A percentile compares a stretch with the other conserved stretches of the same genome.
Evolutionary conservation across 257 asterid species (phyloP).

Genomic region (Linaria vulgaris): DNA sequence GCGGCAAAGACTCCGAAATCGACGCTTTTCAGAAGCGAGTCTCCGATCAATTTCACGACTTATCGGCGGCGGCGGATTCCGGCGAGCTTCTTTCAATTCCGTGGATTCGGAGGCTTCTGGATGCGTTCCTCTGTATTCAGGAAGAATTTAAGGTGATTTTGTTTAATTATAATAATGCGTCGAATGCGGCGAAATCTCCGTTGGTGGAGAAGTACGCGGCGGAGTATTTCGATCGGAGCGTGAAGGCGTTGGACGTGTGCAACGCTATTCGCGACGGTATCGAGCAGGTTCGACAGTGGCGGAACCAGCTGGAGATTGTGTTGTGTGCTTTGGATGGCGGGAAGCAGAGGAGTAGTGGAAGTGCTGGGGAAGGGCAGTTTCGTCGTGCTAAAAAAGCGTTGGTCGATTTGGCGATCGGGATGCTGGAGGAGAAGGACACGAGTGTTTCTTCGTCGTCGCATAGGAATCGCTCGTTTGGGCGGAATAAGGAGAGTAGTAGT

Average conservation of each 20-base stretch:
- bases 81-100: conserved; percentile 54
- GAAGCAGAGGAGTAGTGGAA: conserved; percentile 62
- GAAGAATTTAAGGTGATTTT: conserved; percentile 55
- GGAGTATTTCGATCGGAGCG: conserved; percentile 63
- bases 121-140: conserved; percentile 55
- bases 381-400: conserved; percentile 88
- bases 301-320: conserved; percentile 67
- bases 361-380: conserved; percentile 81
- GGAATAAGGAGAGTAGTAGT: conserved; percentile 58
- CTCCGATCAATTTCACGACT: conserved; percentile 42
- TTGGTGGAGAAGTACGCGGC: conserved; percentile 36
- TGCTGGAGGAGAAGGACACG: conserved; percentile 78
- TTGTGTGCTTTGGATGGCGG: conserved; percentile 56
- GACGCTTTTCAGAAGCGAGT: conserved; percentile 60
- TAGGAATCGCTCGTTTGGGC: conserved; percentile 81
- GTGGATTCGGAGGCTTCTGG: conserved; percentile 59
- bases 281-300: conserved; percentile 61
- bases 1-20: conserved; percentile 39
- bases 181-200: conserved; percentile 47
- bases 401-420: conserved; percentile 64
- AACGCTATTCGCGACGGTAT: conserved; percentile 77
- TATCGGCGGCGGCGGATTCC: conserved; percentile 40
- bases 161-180: conserved; percentile 29
- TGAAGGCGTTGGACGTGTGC: conserved; percentile 69
- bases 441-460: conserved; percentile 52